Conservation (phyloP, 441 rosid species). For the Mallotus japonicus region DNA sequence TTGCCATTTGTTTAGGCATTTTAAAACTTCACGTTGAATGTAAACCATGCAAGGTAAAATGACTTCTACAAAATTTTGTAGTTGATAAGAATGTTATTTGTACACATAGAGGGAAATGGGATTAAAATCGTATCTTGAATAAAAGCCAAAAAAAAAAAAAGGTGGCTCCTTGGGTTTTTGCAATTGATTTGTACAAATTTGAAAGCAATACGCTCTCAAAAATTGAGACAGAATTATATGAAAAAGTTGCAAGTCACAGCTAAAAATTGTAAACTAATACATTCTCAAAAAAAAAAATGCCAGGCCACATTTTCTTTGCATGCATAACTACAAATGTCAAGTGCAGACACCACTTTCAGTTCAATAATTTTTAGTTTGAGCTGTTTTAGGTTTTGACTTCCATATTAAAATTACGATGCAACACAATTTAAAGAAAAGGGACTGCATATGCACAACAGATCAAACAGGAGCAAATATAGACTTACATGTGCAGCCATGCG, state of each 20-base stretch:
- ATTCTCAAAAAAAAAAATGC: background rate
- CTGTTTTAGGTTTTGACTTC: background rate
- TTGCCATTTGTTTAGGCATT: background rate
- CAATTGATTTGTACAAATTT: background rate
- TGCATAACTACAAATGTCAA: background rate
- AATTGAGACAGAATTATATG: background rate
- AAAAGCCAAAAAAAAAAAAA: background rate
- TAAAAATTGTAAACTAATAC: background rate
- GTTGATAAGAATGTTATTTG: background rate
- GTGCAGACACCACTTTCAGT: slow-evolving; percentile 4
- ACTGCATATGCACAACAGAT: background rate
- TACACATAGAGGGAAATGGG: background rate
- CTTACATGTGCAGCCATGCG: slow-evolving; percentile 98
- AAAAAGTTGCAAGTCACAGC: background rate
- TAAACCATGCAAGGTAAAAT: background rate
- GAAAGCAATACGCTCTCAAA: background rate
- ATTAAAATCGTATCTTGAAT: background rate
- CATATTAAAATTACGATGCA: background rate
- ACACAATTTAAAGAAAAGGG: background rate
- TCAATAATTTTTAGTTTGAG: too few species aligned
- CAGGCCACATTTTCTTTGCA: background rate
- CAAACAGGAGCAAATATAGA: slow-evolving; percentile 17
- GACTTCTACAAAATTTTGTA: background rate
- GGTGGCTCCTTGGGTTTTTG: background rate
- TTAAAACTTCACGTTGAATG: background rate